phyloP scores from a whole-genome alignment of 2,329 filamentous ascomycete species.

The Alternaria sp. region DNA sequence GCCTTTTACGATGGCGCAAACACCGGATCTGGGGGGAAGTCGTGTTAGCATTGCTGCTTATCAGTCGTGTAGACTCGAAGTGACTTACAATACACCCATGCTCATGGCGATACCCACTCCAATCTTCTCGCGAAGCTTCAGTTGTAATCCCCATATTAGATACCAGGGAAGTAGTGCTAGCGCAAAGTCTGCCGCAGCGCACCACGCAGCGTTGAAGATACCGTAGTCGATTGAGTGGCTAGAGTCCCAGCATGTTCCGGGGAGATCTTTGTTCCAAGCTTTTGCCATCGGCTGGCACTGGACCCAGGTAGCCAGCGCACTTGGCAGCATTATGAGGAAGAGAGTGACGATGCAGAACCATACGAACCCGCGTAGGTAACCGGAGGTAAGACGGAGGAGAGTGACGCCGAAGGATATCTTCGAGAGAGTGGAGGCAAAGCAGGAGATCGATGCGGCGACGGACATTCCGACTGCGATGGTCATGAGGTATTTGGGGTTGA shows the following conservation, averaged over 20 bases:
- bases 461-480: constrained; percentile 23
- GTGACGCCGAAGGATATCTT: constrained; percentile 41
- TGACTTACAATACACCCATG: constrained; percentile 32
- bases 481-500: constrained; percentile 18
- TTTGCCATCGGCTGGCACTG: constrained; percentile 25
- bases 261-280: constrained; percentile 19
- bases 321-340: constrained; percentile 35
- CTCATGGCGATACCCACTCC: constrained; percentile 41
- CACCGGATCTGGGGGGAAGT: constrained; percentile 20
- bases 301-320: constrained; percentile 28
- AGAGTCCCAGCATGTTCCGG: constrained; percentile 29
- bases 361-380: constrained; percentile 18
- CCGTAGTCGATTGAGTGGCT: constrained; percentile 26
- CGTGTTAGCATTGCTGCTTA: not conserved
- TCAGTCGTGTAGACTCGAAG: not conserved
- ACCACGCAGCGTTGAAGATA: constrained; percentile 39
- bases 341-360: constrained; percentile 35
- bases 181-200: constrained; percentile 28
- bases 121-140: constrained; percentile 32
- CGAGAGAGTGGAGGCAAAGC: constrained; percentile 31
- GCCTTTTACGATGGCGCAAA: constrained; percentile 37
- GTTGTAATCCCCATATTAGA: constrained; percentile 30
- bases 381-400: constrained; percentile 29
- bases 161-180: constrained; percentile 38
- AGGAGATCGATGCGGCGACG: constrained; percentile 29